Percentiles rank a stretch among this genome's conserved stretches.
phyloP scores from a whole-genome alignment of 2,329 filamentous ascomycete species.

The Stemphylium beticola region DNA sequence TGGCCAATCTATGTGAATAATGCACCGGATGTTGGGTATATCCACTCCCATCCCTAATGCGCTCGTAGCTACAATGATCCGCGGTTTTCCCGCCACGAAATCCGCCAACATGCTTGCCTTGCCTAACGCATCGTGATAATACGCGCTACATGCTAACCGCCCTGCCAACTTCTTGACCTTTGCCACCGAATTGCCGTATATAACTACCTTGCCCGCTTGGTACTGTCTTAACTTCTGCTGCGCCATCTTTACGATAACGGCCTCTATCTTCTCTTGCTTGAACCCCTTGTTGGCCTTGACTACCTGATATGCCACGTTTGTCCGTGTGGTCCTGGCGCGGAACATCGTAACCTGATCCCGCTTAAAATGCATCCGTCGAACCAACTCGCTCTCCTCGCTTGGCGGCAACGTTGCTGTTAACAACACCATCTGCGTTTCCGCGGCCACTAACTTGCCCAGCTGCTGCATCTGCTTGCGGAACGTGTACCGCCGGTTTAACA shows the following conservation, averaged over 20 bases:
- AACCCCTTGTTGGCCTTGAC: background rate
- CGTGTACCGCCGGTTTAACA: conserved; percentile 21
- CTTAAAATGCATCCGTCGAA: conserved; percentile 12
- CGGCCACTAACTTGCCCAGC: conserved; percentile 18
- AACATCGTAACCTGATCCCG: conserved; percentile 17
- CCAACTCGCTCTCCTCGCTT: conserved; percentile 22
- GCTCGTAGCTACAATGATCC: conserved; percentile 17
- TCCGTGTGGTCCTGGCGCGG: conserved; percentile 5
- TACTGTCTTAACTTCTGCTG: conserved; percentile 6
- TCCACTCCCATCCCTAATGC: conserved; percentile 20
- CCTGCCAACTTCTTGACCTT: conserved; percentile 14
- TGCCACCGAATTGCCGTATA: conserved; percentile 8
- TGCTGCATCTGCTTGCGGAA: conserved; percentile 21
- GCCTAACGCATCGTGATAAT: conserved; percentile 9
- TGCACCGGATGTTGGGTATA: conserved; percentile 6
- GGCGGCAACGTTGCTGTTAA: conserved; percentile 29
- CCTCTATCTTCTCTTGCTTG: conserved; percentile 8
- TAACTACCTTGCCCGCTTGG: conserved; percentile 8
- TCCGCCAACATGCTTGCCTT: conserved; percentile 14
- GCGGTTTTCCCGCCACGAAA: conserved; percentile 7
- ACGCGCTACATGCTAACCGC: conserved; percentile 10
- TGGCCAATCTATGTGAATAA: conserved; percentile 13
- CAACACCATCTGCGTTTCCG: conserved; percentile 28
- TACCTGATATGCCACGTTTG: conserved; percentile 9
- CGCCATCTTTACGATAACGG: conserved; percentile 1